Percentiles rank a stretch among this genome's conserved stretches.
These are phyloP conservation scores for Noccaea caerulescens DNA, from an alignment of 345 rosid genomes.

Conservation along the genomic window DNA sequence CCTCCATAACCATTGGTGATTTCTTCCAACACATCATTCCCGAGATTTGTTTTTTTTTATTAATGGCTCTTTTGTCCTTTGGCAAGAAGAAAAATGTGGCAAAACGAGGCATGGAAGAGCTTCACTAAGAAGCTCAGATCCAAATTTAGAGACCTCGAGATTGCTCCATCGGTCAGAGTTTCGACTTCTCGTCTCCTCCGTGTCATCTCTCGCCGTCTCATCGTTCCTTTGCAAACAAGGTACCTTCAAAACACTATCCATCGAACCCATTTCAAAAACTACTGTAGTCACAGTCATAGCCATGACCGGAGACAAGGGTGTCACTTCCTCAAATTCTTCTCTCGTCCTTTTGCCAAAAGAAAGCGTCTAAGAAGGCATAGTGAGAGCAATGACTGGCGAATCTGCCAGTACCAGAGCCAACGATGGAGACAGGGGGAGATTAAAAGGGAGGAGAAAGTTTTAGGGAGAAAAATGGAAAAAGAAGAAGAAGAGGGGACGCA, in stretches of 20 bases:
- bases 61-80: conserved; percentile 48
- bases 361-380: conserved; percentile 10
- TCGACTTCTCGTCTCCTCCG: conserved; percentile 45
- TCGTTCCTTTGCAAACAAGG: conserved; percentile 47
- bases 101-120: conserved; percentile 60
- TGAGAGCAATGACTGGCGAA: conserved; percentile 26
- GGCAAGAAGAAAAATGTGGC: conserved; percentile 59
- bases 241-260: conserved; percentile 24
- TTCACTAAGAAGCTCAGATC: conserved; percentile 48
- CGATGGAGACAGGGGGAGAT: conserved; percentile 8
- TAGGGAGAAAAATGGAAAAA: background rate
- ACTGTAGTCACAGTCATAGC: background rate
- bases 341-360: conserved; percentile 16
- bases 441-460: background rate
- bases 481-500: conserved; percentile 30
- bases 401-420: conserved; percentile 33
- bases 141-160: conserved; percentile 45
- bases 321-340: conserved; percentile 41
- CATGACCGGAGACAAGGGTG: background rate
- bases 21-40: conserved; percentile 13
- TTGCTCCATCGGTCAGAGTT: conserved; percentile 50
- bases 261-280: conserved; percentile 9
- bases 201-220: conserved; percentile 48
- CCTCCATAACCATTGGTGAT: background rate
- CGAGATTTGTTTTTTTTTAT: background rate